These are phyloP conservation scores for Glycyrrhiza uralensis DNA, from an alignment of 306 rosid species.

Conservation along the genomic window DNA sequence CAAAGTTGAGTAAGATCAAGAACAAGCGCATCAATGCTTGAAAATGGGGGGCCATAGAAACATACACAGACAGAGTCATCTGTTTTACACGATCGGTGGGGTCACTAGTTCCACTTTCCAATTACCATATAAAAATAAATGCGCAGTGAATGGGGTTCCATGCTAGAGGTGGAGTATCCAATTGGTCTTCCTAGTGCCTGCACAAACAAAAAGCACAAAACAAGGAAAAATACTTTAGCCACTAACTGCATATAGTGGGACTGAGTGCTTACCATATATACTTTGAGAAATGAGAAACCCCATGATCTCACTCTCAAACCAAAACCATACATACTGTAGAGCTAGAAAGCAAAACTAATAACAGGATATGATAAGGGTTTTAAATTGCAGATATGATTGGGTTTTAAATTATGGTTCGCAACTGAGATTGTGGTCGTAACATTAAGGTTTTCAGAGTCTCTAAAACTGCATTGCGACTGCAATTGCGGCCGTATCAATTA, in stretches of 20 bases:
- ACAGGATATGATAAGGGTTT: neutral
- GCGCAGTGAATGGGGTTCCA: constrained; percentile 42
- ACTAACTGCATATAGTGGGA: constrained; percentile 26
- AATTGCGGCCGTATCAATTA: too few relatives aligned
- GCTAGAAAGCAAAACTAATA: neutral
- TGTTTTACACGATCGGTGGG: neutral
- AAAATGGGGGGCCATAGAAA: neutral
- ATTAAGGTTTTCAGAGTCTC: too few relatives aligned
- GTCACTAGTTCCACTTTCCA: constrained; percentile 22
- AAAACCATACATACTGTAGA: neutral
- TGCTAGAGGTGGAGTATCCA: constrained; percentile 32
- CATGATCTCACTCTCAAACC: constrained; percentile 1
- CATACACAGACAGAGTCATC: neutral
- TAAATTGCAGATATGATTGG: too few relatives aligned
- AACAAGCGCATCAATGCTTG: neutral
- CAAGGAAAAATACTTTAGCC: constrained; percentile 1
- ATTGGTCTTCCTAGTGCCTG: constrained; percentile 26
- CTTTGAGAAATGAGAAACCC: neutral
- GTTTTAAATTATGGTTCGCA: too few relatives aligned
- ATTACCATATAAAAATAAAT: neutral
- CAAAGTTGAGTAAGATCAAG: too few relatives aligned
- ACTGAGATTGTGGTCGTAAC: too few relatives aligned
- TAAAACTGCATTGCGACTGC: too few relatives aligned
- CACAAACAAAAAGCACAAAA: constrained; percentile 39
- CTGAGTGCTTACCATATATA: constrained; percentile 22